Evolutionary conservation across 176 grass and related monocot species (phyloP).

Genomic region (Pontederia crassipes): DNA sequence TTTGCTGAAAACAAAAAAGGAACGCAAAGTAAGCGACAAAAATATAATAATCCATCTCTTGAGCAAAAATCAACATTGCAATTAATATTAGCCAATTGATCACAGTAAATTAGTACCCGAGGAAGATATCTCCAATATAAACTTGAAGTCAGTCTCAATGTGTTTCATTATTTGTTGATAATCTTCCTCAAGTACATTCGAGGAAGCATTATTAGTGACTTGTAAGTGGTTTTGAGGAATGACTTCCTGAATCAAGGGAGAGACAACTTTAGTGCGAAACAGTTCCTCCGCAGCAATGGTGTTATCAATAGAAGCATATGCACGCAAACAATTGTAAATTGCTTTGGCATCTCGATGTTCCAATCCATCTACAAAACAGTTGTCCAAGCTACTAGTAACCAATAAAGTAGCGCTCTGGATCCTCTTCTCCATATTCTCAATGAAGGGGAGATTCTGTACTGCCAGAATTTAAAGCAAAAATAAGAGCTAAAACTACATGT

Average conservation of each 20-base stretch:
- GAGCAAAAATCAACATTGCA: conserved; percentile 2
- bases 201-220: conserved; percentile 37
- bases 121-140: conserved; percentile 92
- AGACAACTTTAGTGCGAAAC: conserved; percentile 71
- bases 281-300: conserved; percentile 83
- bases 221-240: conserved; percentile 54
- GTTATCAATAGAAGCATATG: conserved; percentile 94
- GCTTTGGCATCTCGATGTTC: conserved; percentile 60
- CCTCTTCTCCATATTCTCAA: conserved; percentile 99
- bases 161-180: conserved; percentile 69
- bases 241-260: conserved; percentile 73
- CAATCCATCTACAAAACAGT: conserved; percentile 77
- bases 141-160: conserved; percentile 90
- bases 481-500: conserved; percentile 18
- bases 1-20: conserved; percentile 49
- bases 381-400: conserved; percentile 73
- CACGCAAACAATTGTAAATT: conserved; percentile 93
- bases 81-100: not conserved
- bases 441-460: conserved; percentile 99
- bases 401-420: conserved; percentile 69
- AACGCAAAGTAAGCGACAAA: conserved; percentile 1
- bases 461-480: conserved; percentile 60
- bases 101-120: conserved; percentile 31
- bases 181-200: conserved; percentile 67
- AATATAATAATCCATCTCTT: too few relatives aligned